Evolutionary conservation across 441 rosid genomes (phyloP), one percentile per base, ranked within the genome.

Genomic region (Erodium texanum): DNA sequence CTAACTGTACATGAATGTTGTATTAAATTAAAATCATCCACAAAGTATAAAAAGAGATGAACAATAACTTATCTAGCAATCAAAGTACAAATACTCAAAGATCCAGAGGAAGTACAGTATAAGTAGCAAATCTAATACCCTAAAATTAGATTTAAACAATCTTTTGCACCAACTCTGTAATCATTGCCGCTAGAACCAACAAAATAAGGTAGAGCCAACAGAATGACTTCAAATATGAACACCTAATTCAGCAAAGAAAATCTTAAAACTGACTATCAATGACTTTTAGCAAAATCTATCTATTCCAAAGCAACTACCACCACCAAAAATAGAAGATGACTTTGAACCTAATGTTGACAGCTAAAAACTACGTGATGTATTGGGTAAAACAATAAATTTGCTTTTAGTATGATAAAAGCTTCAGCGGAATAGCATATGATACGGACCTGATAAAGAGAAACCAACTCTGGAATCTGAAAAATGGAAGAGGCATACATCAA

Each of bases 381-480:
- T 38, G 6, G 45, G 45, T 1, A 10, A 38, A 11, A 1, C 45
- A 38, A 36, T 36, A 4, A 38, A 38, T 38, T 38, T 38, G 45
- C 45, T 11, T 38, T 38, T 7, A 7, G 8, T 38, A 7, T 38
- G 45, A 38, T 38, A 38, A 19, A 16, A 52, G 16, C 59, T 52
- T 7, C n/a, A 52, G 65, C 75, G 68, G 23, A 36, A 32, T 2
- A 62, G 63, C 45, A 12, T 48, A 41, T 5, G 66, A 64, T 18
- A 67, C 83, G 75, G 20, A 90, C 98, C 98, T 90, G 98, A 71
- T 85, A 84, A 58, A 89, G 88, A 14, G 88, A 82, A 68, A 76
- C 82, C 50, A 89, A 74, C 79, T 93, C 98, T 0, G 85, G 82
- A 56, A 93, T 80, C 80, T 81, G 82, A 75, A 93, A 93, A 70